These are phyloP conservation scores for Pyrus pyrifolia DNA, from an alignment of 306 rosid genomes.

Conservation along the genomic window DNA sequence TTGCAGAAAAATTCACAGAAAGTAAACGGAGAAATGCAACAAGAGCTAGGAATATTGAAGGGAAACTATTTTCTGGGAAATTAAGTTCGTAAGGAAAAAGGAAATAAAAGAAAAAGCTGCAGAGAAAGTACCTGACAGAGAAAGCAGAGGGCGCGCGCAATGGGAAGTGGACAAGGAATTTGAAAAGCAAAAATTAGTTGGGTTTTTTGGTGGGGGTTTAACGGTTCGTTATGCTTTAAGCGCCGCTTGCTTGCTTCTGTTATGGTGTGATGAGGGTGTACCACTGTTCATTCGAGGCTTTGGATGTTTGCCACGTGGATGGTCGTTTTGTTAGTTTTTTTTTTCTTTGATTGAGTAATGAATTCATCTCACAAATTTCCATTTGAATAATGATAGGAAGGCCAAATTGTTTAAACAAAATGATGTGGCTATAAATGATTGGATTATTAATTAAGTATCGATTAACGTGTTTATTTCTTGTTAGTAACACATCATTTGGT, in stretches of 20 bases:
- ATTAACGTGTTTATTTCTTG: too few relatives aligned
- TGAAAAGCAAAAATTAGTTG: background rate
- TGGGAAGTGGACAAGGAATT: background rate
- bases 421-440: too few relatives aligned
- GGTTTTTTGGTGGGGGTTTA: background rate
- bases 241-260: background rate
- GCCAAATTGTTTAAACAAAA: too few relatives aligned
- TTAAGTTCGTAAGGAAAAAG: background rate
- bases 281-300: background rate
- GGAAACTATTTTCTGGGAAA: background rate
- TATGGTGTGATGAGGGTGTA: background rate
- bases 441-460: too few relatives aligned
- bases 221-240: background rate
- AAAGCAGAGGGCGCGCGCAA: background rate
- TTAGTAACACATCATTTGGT: too few relatives aligned
- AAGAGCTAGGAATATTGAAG: background rate
- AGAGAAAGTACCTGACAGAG: background rate
- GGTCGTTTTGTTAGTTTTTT: background rate
- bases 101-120: background rate
- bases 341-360: background rate
- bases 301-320: background rate
- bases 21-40: background rate
- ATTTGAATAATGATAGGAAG: too few relatives aligned
- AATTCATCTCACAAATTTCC: too few relatives aligned
- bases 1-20: background rate